These are phyloP conservation scores for Achlya hypogyna DNA, from an alignment of 352 stramenopile genomes.

Conservation along the genomic window DNA sequence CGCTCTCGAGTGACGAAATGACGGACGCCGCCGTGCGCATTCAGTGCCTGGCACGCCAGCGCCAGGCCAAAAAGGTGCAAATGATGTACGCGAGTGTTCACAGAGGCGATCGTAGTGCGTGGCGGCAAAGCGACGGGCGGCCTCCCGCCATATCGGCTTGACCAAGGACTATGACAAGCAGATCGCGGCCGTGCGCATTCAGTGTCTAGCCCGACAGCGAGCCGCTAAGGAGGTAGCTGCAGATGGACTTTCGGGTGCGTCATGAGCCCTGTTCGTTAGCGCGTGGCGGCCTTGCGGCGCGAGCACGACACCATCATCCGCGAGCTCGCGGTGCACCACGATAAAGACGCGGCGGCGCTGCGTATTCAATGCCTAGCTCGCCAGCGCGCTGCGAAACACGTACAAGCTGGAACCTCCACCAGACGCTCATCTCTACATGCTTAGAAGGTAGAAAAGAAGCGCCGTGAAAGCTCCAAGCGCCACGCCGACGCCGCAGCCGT, in stretches of 20 bases:
- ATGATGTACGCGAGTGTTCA: background rate
- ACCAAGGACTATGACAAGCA: too few relatives aligned
- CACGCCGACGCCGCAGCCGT: background rate
- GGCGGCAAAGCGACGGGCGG: background rate
- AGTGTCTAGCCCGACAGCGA: background rate
- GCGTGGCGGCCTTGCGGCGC: too few relatives aligned
- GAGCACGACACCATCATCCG: too few relatives aligned
- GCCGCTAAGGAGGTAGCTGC: too few relatives aligned
- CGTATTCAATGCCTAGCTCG: slow-evolving; percentile 34
- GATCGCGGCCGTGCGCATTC: background rate
- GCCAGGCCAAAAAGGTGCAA: background rate
- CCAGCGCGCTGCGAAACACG: slow-evolving; percentile 22
- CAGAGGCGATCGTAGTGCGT: background rate
- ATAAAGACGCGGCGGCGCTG: slow-evolving; percentile 8
- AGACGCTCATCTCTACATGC: slow-evolving; percentile 16
- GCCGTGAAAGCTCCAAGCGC: background rate
- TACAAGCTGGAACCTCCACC: background rate
- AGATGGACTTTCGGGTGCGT: too few relatives aligned
- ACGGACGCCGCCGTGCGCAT: background rate
- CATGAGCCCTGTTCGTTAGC: too few relatives aligned
- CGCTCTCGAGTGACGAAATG: background rate
- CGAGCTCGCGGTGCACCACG: too few relatives aligned
- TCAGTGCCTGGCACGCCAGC: background rate
- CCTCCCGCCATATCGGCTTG: too few relatives aligned
- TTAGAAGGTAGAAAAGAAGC: background rate